phyloP scores from a whole-genome alignment of 768 basidiomycete genomes.

The Polyporus arcularius region DNA sequence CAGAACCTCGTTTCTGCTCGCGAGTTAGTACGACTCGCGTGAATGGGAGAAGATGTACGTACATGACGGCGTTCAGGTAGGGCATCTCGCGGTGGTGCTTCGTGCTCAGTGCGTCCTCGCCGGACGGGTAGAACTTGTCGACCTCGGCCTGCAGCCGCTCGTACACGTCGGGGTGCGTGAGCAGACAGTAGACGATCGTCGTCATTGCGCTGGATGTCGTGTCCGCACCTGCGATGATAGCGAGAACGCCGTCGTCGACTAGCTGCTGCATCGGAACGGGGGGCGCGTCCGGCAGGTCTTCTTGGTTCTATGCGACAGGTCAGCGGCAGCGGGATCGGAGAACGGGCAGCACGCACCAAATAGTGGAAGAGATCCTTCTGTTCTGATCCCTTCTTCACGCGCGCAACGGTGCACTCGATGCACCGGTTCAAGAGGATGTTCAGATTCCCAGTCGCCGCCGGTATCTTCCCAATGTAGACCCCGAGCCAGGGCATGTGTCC shows the following conservation, averaged over 20 bases:
- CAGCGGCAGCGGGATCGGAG: slow-evolving; percentile 5
- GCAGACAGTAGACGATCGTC: slow-evolving; percentile 25
- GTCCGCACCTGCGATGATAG: slow-evolving; percentile 32
- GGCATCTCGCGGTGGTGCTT: slow-evolving; percentile 26
- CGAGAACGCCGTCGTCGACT: slow-evolving; percentile 20
- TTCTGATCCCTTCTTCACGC: slow-evolving; percentile 22
- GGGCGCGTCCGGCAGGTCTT: slow-evolving; percentile 8
- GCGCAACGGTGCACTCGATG: slow-evolving; percentile 3
- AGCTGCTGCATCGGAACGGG: slow-evolving; percentile 4
- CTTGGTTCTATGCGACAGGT: slow-evolving; percentile 39
- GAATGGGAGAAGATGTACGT: neutral
- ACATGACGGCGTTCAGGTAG: slow-evolving; percentile 38
- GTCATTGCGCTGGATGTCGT: slow-evolving; percentile 28
- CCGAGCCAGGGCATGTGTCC: slow-evolving; percentile 8
- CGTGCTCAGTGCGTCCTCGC: slow-evolving; percentile 20
- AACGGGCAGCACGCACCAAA: slow-evolving; percentile 32
- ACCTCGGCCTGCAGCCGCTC: slow-evolving; percentile 26
- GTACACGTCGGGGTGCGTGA: slow-evolving; percentile 18
- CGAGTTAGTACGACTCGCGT: neutral
- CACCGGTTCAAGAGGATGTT: slow-evolving; percentile 8
- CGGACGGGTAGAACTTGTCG: slow-evolving; percentile 23
- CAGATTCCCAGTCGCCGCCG: neutral
- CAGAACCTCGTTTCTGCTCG: neutral
- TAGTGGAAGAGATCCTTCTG: slow-evolving; percentile 43
- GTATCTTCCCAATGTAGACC: slow-evolving; percentile 1